These are phyloP conservation scores for Russula dissimulans DNA, from an alignment of 768 basidiomycete species.

Conservation along the genomic window DNA sequence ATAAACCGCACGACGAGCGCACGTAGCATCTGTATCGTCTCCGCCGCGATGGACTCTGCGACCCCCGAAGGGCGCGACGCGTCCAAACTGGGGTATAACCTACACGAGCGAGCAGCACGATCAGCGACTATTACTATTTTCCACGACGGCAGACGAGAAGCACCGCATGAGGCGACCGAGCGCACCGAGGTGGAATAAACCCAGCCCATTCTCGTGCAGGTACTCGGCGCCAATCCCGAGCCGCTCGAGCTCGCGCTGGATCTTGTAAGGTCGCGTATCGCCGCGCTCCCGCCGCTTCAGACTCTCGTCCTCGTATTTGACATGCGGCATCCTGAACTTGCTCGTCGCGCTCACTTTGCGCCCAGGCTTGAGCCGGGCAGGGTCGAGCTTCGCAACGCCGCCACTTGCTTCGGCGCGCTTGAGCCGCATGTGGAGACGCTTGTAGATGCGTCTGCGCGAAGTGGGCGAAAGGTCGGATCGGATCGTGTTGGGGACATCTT, in stretches of 20 bases:
- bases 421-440: constrained; percentile 65
- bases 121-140: neutral
- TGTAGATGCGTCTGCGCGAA: constrained; percentile 46
- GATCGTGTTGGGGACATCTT: neutral
- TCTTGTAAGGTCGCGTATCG: constrained; percentile 37
- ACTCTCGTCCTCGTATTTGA: neutral
- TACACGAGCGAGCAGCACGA: neutral
- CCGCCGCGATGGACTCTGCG: constrained; percentile 35
- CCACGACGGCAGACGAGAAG: too few relatives aligned
- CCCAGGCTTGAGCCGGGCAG: constrained; percentile 34
- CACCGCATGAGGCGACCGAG: too few relatives aligned
- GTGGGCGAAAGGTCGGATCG: constrained; percentile 32
- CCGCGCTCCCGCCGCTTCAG: constrained; percentile 26
- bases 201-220: constrained; percentile 24
- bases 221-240: too few relatives aligned
- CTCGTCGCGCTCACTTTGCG: constrained; percentile 17
- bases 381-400: constrained; percentile 24
- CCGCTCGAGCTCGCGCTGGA: constrained; percentile 31
- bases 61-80: constrained; percentile 16
- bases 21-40: constrained; percentile 39
- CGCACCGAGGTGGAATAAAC: constrained; percentile 37
- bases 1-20: constrained; percentile 32
- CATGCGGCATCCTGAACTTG: constrained; percentile 1
- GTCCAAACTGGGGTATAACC: constrained; percentile 27
- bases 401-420: constrained; percentile 48